These are phyloP conservation scores for Populus nigra DNA, from an alignment of 345 rosid species.

Conservation along the genomic window DNA sequence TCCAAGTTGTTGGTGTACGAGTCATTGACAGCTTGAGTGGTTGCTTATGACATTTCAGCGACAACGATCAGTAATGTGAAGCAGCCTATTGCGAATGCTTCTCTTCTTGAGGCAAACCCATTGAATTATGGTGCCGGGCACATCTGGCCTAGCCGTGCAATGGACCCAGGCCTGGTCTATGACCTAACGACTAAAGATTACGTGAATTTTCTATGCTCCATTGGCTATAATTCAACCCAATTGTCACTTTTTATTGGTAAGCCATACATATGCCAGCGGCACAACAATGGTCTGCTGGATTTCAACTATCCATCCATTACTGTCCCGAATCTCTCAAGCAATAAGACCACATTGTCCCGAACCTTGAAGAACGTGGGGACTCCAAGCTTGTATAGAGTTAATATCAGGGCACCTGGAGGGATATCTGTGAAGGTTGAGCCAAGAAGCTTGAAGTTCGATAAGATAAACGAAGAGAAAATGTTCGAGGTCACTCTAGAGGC, in stretches of 20 bases:
- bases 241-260: neutral
- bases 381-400: conserved; percentile 12
- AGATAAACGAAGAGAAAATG: conserved; percentile 13
- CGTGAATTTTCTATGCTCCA: conserved; percentile 19
- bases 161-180: conserved; percentile 26
- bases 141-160: conserved; percentile 9
- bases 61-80: neutral
- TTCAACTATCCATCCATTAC: conserved; percentile 24
- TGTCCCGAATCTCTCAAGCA: conserved; percentile 6
- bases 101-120: neutral
- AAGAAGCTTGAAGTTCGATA: conserved; percentile 4
- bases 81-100: conserved; percentile 2
- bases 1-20: neutral
- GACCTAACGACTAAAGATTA: conserved; percentile 17
- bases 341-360: conserved; percentile 11
- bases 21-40: neutral
- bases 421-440: conserved; percentile 4
- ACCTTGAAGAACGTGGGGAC: conserved; percentile 23
- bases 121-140: conserved; percentile 19
- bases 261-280: conserved; percentile 6
- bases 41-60: conserved; percentile 4
- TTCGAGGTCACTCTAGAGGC: conserved; percentile 5
- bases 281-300: neutral
- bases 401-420: conserved; percentile 5
- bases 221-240: conserved; percentile 14